These are phyloP conservation scores for Trichoderma aggressivum DNA, from an alignment of 2,329 filamentous ascomycete species.

Conservation along the genomic window DNA sequence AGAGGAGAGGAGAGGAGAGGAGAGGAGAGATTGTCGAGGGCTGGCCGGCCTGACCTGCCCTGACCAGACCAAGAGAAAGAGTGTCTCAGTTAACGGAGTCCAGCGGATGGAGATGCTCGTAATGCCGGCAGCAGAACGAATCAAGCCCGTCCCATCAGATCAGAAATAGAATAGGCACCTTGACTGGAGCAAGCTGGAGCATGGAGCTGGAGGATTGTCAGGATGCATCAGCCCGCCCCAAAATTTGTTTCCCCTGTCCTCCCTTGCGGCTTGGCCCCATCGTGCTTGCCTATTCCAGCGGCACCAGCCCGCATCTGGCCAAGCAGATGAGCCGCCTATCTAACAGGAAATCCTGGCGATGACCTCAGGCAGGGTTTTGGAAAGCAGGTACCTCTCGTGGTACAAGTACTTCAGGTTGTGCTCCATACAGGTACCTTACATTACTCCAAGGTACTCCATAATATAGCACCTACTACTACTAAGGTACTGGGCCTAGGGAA, in stretches of 20 bases:
- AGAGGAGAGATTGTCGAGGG: not conserved
- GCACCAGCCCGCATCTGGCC: slow-evolving; percentile 5
- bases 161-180: too few relatives aligned
- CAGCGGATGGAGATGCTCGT: too few relatives aligned
- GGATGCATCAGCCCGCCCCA: not conserved
- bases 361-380: slow-evolving; percentile 4
- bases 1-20: too few relatives aligned
- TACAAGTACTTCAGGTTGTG: not conserved
- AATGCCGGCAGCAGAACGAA: too few relatives aligned
- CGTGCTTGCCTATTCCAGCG: not conserved
- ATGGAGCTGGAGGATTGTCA: not conserved
- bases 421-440: too few relatives aligned
- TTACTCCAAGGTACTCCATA: too few relatives aligned
- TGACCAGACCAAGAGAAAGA: too few relatives aligned
- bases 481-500: too few relatives aligned
- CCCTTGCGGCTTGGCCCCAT: not conserved
- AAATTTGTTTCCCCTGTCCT: not conserved
- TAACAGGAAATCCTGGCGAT: not conserved
- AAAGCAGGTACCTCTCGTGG: not conserved
- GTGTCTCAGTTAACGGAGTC: too few relatives aligned
- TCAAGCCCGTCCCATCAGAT: too few relatives aligned
- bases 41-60: not conserved
- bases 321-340: slow-evolving; percentile 14
- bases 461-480: too few relatives aligned
- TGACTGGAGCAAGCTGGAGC: too few relatives aligned